These are phyloP conservation scores for Monilinia laxa DNA, from an alignment of 2,329 filamentous ascomycete genomes.

Conservation along the genomic window DNA sequence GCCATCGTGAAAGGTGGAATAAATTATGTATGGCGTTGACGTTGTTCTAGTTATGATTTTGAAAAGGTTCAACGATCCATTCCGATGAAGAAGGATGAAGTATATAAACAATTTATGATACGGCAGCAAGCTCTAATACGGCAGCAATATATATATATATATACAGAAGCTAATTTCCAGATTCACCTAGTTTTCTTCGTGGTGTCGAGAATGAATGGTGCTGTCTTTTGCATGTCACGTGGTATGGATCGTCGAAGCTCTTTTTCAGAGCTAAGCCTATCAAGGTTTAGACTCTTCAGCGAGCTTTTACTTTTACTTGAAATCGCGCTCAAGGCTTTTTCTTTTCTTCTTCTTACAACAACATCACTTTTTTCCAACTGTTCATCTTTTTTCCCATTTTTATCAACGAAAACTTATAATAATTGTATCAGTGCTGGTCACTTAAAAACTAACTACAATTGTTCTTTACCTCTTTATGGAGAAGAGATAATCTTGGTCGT, in stretches of 20 bases:
- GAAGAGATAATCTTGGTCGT: constrained; percentile 27
- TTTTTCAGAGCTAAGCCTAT: neutral
- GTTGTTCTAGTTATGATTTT: neutral
- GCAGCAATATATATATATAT: constrained; percentile 1
- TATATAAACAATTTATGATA: neutral
- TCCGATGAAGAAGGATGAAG: neutral
- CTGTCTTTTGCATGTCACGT: neutral
- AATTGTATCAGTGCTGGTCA: constrained; percentile 37
- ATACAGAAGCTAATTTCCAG: constrained; percentile 5
- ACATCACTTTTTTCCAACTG: constrained; percentile 15
- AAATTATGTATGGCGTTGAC: neutral
- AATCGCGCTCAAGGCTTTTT: constrained; percentile 14
- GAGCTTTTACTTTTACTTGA: constrained; percentile 7
- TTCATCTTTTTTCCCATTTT: constrained; percentile 8
- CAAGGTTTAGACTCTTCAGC: neutral
- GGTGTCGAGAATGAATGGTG: neutral
- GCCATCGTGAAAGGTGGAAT: constrained; percentile 26
- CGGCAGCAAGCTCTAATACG: neutral
- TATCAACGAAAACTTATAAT: neutral
- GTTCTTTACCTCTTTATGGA: constrained; percentile 29
- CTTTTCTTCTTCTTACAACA: neutral
- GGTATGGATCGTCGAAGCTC: accelerated
- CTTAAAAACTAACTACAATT: constrained; percentile 29
- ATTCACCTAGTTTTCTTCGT: neutral
- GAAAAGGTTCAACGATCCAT: constrained; percentile 5